Percentiles rank a stretch among this genome's conserved stretches.
phyloP scores from a whole-genome alignment of 192 early-diverging fungal species.

The Podila epicladia region DNA sequence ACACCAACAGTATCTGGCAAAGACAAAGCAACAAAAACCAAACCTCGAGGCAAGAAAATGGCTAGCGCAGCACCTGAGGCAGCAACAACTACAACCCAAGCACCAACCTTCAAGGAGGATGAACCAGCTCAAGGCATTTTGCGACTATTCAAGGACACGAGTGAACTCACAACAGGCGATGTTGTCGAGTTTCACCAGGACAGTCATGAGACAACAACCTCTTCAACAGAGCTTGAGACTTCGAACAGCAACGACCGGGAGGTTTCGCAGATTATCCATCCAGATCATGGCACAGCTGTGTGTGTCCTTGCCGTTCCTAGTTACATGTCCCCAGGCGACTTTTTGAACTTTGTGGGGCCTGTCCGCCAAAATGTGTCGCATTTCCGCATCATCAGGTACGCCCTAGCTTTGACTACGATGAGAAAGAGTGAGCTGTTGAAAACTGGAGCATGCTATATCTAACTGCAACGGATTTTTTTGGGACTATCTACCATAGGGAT shows the following conservation, averaged over 20 bases:
- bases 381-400: constrained; percentile 73
- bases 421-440: neutral
- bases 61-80: constrained; percentile 7
- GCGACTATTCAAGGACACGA: constrained; percentile 69
- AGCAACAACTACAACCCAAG: constrained; percentile 1
- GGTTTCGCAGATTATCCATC: constrained; percentile 33
- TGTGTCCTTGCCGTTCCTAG: constrained; percentile 88
- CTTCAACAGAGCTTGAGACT: neutral
- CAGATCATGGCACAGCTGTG: constrained; percentile 59
- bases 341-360: constrained; percentile 85
- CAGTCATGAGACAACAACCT: neutral
- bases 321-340: constrained; percentile 90
- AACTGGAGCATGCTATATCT: neutral
- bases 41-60: constrained; percentile 10
- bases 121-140: constrained; percentile 63
- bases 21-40: neutral
- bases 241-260: constrained; percentile 3
- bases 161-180: constrained; percentile 53
- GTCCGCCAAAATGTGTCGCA: constrained; percentile 75
- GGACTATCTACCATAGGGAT: constrained; percentile 65
- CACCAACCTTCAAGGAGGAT: neutral
- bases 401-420: neutral
- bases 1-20: neutral
- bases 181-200: neutral
- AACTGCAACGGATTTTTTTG: neutral